phyloP scores from a whole-genome alignment of 305 asterid species.

The Rubia occidens region DNA sequence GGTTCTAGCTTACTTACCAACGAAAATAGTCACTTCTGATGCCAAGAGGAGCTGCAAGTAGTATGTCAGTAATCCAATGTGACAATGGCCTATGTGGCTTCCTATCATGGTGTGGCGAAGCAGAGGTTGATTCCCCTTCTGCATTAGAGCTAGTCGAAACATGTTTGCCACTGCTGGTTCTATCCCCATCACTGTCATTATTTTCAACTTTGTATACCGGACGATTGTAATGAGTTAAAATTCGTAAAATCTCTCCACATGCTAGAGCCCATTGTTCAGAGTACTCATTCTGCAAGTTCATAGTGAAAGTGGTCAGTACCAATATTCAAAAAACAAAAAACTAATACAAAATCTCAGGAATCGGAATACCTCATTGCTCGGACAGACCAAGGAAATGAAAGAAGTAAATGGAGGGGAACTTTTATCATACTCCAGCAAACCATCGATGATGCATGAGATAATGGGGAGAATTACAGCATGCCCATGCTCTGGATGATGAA shows the following conservation, averaged over 20 bases:
- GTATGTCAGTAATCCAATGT: conserved; percentile 91
- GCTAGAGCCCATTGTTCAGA: conserved; percentile 99
- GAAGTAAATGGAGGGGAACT: conserved; percentile 80
- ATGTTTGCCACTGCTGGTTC: conserved; percentile 59
- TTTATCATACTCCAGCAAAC: conserved; percentile 65
- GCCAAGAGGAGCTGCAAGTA: conserved; percentile 92
- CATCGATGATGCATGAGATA: conserved; percentile 82
- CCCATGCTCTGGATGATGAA: conserved; percentile 99
- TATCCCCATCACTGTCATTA: conserved; percentile 49
- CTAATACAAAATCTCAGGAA: conserved; percentile 4
- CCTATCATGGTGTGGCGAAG: conserved; percentile 58
- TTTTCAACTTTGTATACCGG: conserved; percentile 73
- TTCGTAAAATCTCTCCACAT: conserved; percentile 90
- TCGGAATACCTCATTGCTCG: conserved; percentile 57
- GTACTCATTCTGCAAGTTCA: conserved; percentile 59
- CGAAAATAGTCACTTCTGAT: conserved; percentile 98
- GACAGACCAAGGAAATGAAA: conserved; percentile 82
- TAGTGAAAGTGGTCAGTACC: conserved; percentile 18
- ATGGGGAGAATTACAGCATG: conserved; percentile 92
- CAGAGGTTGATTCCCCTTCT: conserved; percentile 32
- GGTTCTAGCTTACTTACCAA: conserved; percentile 47
- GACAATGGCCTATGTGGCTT: conserved; percentile 85
- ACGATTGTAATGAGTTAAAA: conserved; percentile 89
- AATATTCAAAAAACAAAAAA: conserved; percentile 6
- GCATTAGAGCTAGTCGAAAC: conserved; percentile 66